Base-by-base conservation (phyloP, 805 yeast genomes). In the Saccharomycopsis fibuligera region DNA sequence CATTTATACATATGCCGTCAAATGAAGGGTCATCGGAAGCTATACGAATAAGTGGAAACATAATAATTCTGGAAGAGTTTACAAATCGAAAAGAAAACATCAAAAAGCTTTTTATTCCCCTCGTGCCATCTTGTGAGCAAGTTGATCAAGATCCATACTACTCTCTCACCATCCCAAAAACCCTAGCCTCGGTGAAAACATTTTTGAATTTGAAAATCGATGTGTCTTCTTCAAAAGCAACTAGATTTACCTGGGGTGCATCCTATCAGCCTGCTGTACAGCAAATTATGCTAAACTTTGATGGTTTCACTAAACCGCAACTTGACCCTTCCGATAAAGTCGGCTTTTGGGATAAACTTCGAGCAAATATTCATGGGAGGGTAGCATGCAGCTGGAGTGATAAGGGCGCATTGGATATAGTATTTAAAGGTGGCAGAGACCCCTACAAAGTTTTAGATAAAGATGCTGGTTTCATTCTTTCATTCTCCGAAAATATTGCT, bases 321-420 rank as follows among this genome's bases (percentile, higher is more conserved):
- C 66, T 85, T 14, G 98, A 90, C 62, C 90, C 90, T 0, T 86
- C 96, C 1, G 75, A 78, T 3, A 84, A 83, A 56, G 66, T 88
- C 12, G 98, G 98, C 0, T 81, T 89, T 56, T 90, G 98, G 98
- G 98, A 90, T 64, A 91, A 89, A 61, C 64, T 88, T 24, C 68
- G 96, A 44, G 72, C 81, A 25, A 70, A 83, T 14, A 67, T 88
- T 57, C 97, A 90, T 66, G 95, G 96, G 0, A 74, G 77, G 17
- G 64, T 82, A 46, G 64, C 62, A 2, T 70, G 88, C 48, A 60
- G 65, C 14, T 75, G 86, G 72, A 64, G 65, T 2, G 63, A 75
- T 21, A 67, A 74, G 1, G 75, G 79, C 10, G 69, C 71, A 17
- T 68, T 85, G 39, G 75, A 78, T 49, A 73, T 83, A 5, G 72